Conservation (phyloP, 768 basidiomycete genomes). For the Trametes gibbosa region DNA sequence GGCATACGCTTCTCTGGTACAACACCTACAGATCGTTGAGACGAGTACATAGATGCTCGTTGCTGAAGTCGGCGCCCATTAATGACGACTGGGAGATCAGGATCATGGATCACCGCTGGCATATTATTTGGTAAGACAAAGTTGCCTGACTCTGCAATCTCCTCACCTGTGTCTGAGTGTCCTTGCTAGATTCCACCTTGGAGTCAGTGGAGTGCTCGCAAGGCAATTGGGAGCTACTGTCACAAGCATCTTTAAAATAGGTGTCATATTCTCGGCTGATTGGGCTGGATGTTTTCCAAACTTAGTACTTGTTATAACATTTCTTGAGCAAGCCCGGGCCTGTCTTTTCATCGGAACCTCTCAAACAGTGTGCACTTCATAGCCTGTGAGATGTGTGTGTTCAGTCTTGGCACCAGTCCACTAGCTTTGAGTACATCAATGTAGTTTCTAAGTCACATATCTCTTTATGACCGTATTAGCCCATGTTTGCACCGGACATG, state of each 20-base stretch:
- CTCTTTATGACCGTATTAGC: slow-evolving; percentile 14
- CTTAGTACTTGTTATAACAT: slow-evolving; percentile 14
- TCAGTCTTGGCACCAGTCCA: slow-evolving; percentile 77
- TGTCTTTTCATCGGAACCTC: slow-evolving; percentile 65
- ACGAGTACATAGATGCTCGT: too few species aligned
- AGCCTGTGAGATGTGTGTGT: slow-evolving; percentile 75
- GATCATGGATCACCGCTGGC: not conserved
- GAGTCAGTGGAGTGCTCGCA: slow-evolving; percentile 74
- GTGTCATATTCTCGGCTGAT: slow-evolving; percentile 62
- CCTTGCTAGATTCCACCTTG: slow-evolving; percentile 71
- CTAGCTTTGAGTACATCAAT: slow-evolving; percentile 53
- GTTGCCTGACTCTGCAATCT: not conserved
- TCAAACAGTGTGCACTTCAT: slow-evolving; percentile 61
- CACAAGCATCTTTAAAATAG: slow-evolving; percentile 72
- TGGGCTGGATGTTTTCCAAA: not conserved
- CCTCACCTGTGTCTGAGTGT: slow-evolving; percentile 74
- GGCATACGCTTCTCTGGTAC: too few species aligned
- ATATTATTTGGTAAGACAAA: slow-evolving; percentile 22
- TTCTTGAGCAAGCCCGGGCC: slow-evolving; percentile 57
- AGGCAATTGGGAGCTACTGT: slow-evolving; percentile 69
- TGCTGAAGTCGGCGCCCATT: too few species aligned
- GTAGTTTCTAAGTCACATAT: not conserved
- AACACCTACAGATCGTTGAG: too few species aligned
- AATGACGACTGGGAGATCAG: not conserved
- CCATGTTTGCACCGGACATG: slow-evolving; percentile 13